phyloP scores from a whole-genome alignment of 2,329 filamentous ascomycete genomes.

The Aspergillus quadricinctus region DNA sequence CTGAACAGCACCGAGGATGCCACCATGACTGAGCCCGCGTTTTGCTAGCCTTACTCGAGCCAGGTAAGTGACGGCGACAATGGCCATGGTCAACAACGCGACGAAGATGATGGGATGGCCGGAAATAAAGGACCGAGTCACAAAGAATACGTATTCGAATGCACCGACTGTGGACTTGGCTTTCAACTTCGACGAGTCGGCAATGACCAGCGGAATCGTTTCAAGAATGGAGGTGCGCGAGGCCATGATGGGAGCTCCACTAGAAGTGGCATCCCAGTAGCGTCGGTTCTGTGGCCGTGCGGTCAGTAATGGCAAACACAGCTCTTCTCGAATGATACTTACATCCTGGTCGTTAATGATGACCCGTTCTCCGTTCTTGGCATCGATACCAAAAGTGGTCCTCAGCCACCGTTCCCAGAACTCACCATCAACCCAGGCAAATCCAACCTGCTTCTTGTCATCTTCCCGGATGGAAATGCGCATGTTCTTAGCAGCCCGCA shows the following conservation, averaged over 20 bases:
- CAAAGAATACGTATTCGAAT: slow-evolving; percentile 45
- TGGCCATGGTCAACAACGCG: slow-evolving; percentile 33
- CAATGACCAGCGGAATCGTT: slow-evolving; percentile 56
- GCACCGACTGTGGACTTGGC: slow-evolving; percentile 48
- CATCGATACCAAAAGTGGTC: slow-evolving; percentile 89
- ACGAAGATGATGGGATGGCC: slow-evolving; percentile 43
- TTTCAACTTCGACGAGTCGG: slow-evolving; percentile 45
- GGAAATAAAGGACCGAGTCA: slow-evolving; percentile 39
- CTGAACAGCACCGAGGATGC: slow-evolving; percentile 32
- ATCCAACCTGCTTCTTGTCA: slow-evolving; percentile 81
- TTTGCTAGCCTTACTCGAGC: slow-evolving; percentile 30
- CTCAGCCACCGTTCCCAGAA: slow-evolving; percentile 98
- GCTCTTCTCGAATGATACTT: slow-evolving; percentile 41
- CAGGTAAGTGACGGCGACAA: slow-evolving; percentile 30
- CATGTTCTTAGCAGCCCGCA: slow-evolving; percentile 84
- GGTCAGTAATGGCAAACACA: not conserved
- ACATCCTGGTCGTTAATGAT: slow-evolving; percentile 97
- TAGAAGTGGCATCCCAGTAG: slow-evolving; percentile 91
- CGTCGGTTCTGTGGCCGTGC: slow-evolving; percentile 64
- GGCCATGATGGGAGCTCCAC: slow-evolving; percentile 83
- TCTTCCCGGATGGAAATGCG: slow-evolving; percentile 85
- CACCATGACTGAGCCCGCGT: slow-evolving; percentile 26
- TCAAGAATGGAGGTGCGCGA: slow-evolving; percentile 88
- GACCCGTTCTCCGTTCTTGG: slow-evolving; percentile 79
- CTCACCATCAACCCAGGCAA: slow-evolving; percentile 94